Evolutionary conservation across 2,329 filamentous ascomycete species (phyloP), one percentile per base, ranked within the genome.

Genomic region (Helotiales sp.): DNA sequence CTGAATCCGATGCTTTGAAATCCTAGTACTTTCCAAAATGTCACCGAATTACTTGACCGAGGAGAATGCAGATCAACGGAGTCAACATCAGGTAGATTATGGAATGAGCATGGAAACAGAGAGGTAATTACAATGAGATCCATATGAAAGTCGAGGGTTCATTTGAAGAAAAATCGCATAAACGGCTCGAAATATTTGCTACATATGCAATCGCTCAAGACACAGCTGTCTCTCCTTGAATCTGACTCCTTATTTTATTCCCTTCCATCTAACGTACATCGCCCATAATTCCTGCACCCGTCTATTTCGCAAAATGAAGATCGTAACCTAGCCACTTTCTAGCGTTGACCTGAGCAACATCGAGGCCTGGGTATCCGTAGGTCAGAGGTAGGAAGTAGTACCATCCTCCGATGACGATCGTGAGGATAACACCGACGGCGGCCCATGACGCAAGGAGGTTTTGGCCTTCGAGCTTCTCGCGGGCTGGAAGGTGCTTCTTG

Each of bases 251-350:
- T 54, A 30, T 28, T 58, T 67, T 66, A 59, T 49, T 40, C 34
- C 52, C 32, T 55, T 28, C 40, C 49, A 52, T 22, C 45, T 57
- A 58, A 58, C 37, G 17, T 61, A 54, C 65, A 71, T 65, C 55
- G 17, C 54, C 50, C 58, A 43, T 54, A 28, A 13, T 28, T 45
- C 28, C 49, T 11, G 34, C 59, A 28, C 30, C 6, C 50, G 60
- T 69, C 64, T 78, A 99, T 87, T 99, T 99, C 67, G 96, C 96
- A 83, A 99, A 99, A 83, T 99, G 96, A 78, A 99, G 85, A 79
- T 99, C 96, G 79, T 98, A 99, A 71, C 92, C 92, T 72, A 99
- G 85, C 95, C 95, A 98, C 85, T 97, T 97, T 79, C 96, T 89
- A 70, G 90, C 86, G 70, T 91, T 81, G 32, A 99, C 91, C 78